Evolutionary conservation across 2,329 filamentous ascomycete genomes (phyloP).

Genomic region (Clarireedia paspali): DNA sequence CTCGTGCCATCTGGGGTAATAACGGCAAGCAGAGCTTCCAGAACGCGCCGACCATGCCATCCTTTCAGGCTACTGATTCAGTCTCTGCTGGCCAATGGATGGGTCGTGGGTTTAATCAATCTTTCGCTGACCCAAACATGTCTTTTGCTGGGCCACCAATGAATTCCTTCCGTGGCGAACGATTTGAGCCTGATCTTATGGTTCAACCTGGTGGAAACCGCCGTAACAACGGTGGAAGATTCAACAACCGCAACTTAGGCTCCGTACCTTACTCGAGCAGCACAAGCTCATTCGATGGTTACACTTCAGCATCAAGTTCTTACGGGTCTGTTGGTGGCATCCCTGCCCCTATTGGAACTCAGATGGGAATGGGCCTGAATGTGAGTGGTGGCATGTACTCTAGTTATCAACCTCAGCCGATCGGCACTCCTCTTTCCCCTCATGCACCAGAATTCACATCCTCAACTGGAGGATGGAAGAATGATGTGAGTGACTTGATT

Average conservation of each 20-base stretch:
- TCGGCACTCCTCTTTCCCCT: slow-evolving; percentile 61
- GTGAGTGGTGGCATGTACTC: slow-evolving; percentile 22
- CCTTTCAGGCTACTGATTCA: slow-evolving; percentile 27
- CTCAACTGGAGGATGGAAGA: slow-evolving; percentile 31
- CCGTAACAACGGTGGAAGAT: slow-evolving; percentile 23
- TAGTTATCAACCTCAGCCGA: slow-evolving; percentile 43
- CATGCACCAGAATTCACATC: slow-evolving; percentile 69
- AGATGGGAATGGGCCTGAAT: slow-evolving; percentile 17
- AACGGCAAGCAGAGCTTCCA: slow-evolving; percentile 34
- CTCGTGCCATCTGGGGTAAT: slow-evolving; percentile 49
- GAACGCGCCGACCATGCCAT: slow-evolving; percentile 13
- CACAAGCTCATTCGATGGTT: slow-evolving; percentile 30
- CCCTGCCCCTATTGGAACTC: slow-evolving; percentile 13
- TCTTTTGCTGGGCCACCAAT: slow-evolving; percentile 21
- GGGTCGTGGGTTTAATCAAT: slow-evolving; percentile 30
- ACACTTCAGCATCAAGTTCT: slow-evolving; percentile 22
- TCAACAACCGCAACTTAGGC: slow-evolving; percentile 23
- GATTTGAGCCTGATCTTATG: slow-evolving; percentile 25
- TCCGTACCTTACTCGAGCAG: slow-evolving; percentile 26
- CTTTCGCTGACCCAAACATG: slow-evolving; percentile 25
- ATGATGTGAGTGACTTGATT: slow-evolving; percentile 25
- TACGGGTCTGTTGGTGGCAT: slow-evolving; percentile 25
- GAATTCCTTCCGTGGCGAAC: slow-evolving; percentile 24
- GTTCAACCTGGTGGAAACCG: slow-evolving; percentile 22
- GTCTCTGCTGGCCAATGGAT: slow-evolving; percentile 41